Base-by-base conservation (phyloP, 148 eudicot genomes). In the Silene conica region DNA sequence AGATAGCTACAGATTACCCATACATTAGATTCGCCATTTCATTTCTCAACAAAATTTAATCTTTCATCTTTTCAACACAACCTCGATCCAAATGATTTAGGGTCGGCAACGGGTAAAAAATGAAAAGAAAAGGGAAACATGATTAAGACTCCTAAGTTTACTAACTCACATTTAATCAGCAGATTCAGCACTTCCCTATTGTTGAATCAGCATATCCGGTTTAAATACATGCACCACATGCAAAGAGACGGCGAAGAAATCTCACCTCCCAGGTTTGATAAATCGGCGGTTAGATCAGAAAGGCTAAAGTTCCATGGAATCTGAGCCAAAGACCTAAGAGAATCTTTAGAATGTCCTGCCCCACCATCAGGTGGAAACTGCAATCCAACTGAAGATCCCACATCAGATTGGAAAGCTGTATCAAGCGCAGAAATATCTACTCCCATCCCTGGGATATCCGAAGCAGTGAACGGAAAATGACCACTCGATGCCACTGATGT, bases 241-340 rank as follows among this genome's bases (percentile, higher is more conserved):
- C 67, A 9, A 4, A 2, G 59, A 62, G 23, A 0, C 63, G 60
- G 69, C 43, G 60, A 78, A 31, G 8, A 38, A 79, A 70, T 72
- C 54, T 75, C 83, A 95, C 99, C 99, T 89, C 92, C 99, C 85
- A 95, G 76, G 84, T 95, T 92, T 34, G 99, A 89, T 71, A 95
- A 84, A 81, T 95, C 99, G 52, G 94, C 99, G 9, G 99, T 95
- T 70, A 93, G 86, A 84, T 95, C 99, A 20, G 99, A 92, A 46
- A 95, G 89, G 77, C 99, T 95, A 76, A 95, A 92, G 69, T 83
- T 95, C 99, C 99, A 95, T 13, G 99, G 99, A 43, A 95, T 90
- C 82, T 92, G 98, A 80, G 85, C 86, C 83, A 92, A 85, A 56
- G 93, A 90, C 76, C 93, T 81, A 18, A 91, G 90, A 34, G 92